Conservation (phyloP, 1,284 basidiomycete species). For the Trametes versicolor region DNA sequence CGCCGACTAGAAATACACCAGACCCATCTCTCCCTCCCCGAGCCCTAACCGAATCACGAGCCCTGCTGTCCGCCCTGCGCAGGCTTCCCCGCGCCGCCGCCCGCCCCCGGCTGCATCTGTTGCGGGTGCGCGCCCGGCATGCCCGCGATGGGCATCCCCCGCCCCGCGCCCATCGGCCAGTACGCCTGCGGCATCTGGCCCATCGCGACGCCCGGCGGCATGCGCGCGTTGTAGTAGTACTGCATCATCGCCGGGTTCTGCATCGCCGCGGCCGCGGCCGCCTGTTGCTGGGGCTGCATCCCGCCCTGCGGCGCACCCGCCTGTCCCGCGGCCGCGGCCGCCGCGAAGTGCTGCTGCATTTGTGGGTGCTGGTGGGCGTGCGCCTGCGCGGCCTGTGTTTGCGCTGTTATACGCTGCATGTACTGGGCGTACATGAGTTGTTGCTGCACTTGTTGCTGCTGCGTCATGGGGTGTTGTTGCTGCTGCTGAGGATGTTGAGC, state of each 20-base stretch:
- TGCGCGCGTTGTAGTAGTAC: constrained; percentile 39
- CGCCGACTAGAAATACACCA: constrained; percentile 15
- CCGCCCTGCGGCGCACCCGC: constrained; percentile 31
- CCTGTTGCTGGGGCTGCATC: constrained; percentile 38
- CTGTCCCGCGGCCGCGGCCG: constrained; percentile 12
- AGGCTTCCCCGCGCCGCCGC: constrained; percentile 41
- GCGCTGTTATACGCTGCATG: constrained; percentile 39
- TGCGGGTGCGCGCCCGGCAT: constrained; percentile 43
- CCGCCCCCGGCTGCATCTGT: constrained; percentile 44
- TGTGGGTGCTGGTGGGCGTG: constrained; percentile 31
- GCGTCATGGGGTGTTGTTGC: constrained; percentile 25
- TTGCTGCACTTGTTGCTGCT: constrained; percentile 26
- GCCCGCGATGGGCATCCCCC: constrained; percentile 41
- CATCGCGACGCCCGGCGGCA: constrained; percentile 25
- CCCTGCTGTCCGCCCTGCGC: constrained; percentile 51
- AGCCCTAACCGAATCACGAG: constrained; percentile 34
- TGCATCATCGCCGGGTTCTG: constrained; percentile 45
- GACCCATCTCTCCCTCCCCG: not conserved
- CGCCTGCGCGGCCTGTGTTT: constrained; percentile 22
- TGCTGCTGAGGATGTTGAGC: constrained; percentile 33
- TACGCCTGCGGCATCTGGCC: constrained; percentile 40
- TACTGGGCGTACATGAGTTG: constrained; percentile 17
- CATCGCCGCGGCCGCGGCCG: constrained; percentile 40
- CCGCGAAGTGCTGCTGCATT: constrained; percentile 39
- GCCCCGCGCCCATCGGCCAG: constrained; percentile 43